A percentile compares a stretch with the other conserved stretches of the same genome.
Conservation (phyloP, 805 yeast species). For the Cyberlindnera petersonii region DNA sequence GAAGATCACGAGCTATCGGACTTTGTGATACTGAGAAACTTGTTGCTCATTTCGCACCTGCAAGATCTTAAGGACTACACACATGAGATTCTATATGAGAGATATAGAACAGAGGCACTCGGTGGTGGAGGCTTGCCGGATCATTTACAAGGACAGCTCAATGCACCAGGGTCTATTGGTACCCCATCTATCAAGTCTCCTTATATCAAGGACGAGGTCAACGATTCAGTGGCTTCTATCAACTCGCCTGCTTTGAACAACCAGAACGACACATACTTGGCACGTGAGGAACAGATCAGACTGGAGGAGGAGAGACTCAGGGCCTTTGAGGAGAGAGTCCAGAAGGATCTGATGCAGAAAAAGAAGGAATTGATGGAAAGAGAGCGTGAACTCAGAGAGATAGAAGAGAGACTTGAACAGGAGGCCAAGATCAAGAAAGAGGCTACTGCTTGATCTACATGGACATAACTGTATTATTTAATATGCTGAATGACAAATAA, state of each 20-base stretch:
- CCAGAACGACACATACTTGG: slow-evolving; percentile 41
- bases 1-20: slow-evolving; percentile 76
- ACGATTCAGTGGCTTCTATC: slow-evolving; percentile 12
- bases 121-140: slow-evolving; percentile 48
- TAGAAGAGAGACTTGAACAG: slow-evolving; percentile 63
- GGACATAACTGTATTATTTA: too few relatives aligned
- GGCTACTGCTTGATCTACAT: slow-evolving; percentile 1
- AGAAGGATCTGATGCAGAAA: slow-evolving; percentile 76
- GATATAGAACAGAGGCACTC: slow-evolving; percentile 83
- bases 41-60: slow-evolving; percentile 77
- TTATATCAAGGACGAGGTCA: slow-evolving; percentile 24
- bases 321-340: slow-evolving; percentile 85
- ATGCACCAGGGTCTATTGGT: slow-evolving; percentile 1
- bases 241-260: slow-evolving; percentile 19
- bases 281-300: slow-evolving; percentile 86
- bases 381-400: slow-evolving; percentile 79
- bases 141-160: slow-evolving; percentile 31
- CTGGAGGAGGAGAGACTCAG: slow-evolving; percentile 84
- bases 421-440: slow-evolving; percentile 42
- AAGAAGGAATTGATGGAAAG: slow-evolving; percentile 79
- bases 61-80: slow-evolving; percentile 87
- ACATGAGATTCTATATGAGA: slow-evolving; percentile 81
- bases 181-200: slow-evolving; percentile 22
- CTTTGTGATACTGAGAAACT: slow-evolving; percentile 73
- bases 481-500: too few relatives aligned